These are phyloP conservation scores for Chytriomyces sp. DNA, from an alignment of 192 early-diverging fungal species.

Conservation along the genomic window DNA sequence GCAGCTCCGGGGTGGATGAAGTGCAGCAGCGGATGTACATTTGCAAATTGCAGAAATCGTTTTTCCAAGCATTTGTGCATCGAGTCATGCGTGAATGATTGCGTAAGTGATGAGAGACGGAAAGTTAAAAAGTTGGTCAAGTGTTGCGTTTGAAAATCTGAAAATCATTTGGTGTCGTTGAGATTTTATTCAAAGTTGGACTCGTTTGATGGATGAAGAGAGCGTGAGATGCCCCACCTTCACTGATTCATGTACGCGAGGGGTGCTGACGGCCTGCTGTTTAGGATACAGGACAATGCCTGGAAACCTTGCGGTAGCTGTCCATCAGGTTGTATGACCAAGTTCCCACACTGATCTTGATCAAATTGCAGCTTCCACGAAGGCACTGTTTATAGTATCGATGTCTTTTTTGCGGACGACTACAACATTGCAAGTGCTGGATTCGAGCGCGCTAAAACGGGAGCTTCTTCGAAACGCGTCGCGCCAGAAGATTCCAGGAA, in stretches of 20 bases:
- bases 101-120: no score
- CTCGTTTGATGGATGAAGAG: no score
- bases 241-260: no score
- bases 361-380: slow-evolving; percentile 39
- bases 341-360: background rate
- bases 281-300: background rate
- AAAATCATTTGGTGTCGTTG: no score
- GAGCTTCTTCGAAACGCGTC: background rate
- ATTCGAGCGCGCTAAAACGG: background rate
- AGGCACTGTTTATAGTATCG: slow-evolving; percentile 57
- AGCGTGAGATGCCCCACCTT: no score
- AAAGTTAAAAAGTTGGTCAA: no score
- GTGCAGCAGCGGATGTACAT: background rate
- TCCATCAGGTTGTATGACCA: background rate
- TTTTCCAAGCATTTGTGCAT: background rate
- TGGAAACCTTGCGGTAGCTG: background rate
- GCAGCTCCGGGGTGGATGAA: background rate
- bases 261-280: no score
- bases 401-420: slow-evolving; percentile 34
- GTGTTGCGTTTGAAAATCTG: no score
- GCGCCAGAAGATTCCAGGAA: slow-evolving; percentile 11
- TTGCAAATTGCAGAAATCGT: background rate
- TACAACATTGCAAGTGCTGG: slow-evolving; percentile 5
- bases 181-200: no score
- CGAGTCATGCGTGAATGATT: no score